phyloP scores from a whole-genome alignment of 1,284 basidiomycete species.

The Hortiboletus rubellus region DNA sequence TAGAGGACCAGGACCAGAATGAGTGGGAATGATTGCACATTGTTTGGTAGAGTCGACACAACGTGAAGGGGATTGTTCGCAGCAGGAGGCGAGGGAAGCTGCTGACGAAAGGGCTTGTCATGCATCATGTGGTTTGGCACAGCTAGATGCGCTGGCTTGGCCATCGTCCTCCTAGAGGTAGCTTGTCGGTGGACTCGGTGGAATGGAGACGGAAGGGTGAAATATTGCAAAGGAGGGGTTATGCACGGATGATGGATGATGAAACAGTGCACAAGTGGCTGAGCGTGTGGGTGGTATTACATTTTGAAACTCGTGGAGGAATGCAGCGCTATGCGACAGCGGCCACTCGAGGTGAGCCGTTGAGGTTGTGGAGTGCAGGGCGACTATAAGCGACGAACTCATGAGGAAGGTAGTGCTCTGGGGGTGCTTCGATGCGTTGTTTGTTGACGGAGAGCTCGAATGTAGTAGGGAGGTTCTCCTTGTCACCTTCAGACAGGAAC shows the following conservation, averaged over 20 bases:
- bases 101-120: conserved; percentile 8
- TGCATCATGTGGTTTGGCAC: conserved; percentile 29
- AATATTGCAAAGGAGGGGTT: conserved; percentile 61
- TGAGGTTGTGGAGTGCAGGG: conserved; percentile 67
- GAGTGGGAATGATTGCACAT: conserved; percentile 49
- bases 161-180: conserved; percentile 38
- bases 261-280: conserved; percentile 57
- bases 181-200: conserved; percentile 48
- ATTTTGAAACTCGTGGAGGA: conserved; percentile 58
- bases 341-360: conserved; percentile 44
- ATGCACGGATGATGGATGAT: conserved; percentile 76
- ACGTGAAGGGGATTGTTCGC: conserved; percentile 22
- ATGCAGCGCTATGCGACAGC: conserved; percentile 53
- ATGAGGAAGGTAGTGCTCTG: conserved; percentile 75
- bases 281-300: conserved; percentile 68
- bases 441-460: conserved; percentile 74
- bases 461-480: conserved; percentile 71
- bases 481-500: conserved; percentile 63
- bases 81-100: conserved; percentile 34
- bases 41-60: conserved; percentile 35
- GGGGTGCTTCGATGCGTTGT: conserved; percentile 59
- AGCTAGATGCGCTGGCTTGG: conserved; percentile 15
- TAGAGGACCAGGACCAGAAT: conserved; percentile 48
- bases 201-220: conserved; percentile 51
- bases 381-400: conserved; percentile 76